These are phyloP conservation scores for Fusarium buharicum DNA, from an alignment of 2,329 filamentous ascomycete species.

Conservation along the genomic window DNA sequence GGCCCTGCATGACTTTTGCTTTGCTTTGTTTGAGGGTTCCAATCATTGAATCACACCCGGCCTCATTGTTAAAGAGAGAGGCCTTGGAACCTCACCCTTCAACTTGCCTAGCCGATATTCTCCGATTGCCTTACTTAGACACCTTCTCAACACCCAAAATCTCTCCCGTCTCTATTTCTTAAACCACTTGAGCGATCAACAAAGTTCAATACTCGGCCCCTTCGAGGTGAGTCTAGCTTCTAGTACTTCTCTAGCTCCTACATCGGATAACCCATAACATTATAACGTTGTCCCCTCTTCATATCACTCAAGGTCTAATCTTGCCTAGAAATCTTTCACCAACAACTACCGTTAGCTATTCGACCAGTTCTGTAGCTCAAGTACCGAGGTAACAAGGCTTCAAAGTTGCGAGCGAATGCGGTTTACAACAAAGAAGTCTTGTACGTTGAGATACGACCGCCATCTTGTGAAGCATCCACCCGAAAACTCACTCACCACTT, in stretches of 20 bases:
- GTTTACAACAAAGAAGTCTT: slow-evolving; percentile 4
- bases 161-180: slow-evolving; percentile 1
- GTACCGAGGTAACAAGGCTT: background rate
- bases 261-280: slow-evolving; percentile 26
- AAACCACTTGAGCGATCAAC: slow-evolving; percentile 12
- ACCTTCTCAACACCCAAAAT: background rate
- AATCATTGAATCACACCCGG: slow-evolving; percentile 30
- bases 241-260: slow-evolving; percentile 19
- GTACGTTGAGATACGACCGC: slow-evolving; percentile 10
- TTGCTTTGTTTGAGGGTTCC: slow-evolving; percentile 6
- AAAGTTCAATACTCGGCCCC: slow-evolving; percentile 5
- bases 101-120: slow-evolving; percentile 18
- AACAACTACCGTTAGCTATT: background rate
- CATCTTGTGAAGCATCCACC: slow-evolving; percentile 2
- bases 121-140: slow-evolving; percentile 1
- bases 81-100: slow-evolving; percentile 2
- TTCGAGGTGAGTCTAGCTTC: slow-evolving; percentile 32
- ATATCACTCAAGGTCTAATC: slow-evolving; percentile 8
- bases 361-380: slow-evolving; percentile 5
- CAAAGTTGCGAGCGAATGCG: slow-evolving; percentile 2
- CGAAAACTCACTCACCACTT: background rate
- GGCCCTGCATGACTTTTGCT: slow-evolving; percentile 16
- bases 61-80: background rate
- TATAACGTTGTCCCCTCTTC: slow-evolving; percentile 18
- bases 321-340: slow-evolving; percentile 14